Conservation (phyloP, 2,329 filamentous ascomycete species). For the Nectriaceae sp. region DNA sequence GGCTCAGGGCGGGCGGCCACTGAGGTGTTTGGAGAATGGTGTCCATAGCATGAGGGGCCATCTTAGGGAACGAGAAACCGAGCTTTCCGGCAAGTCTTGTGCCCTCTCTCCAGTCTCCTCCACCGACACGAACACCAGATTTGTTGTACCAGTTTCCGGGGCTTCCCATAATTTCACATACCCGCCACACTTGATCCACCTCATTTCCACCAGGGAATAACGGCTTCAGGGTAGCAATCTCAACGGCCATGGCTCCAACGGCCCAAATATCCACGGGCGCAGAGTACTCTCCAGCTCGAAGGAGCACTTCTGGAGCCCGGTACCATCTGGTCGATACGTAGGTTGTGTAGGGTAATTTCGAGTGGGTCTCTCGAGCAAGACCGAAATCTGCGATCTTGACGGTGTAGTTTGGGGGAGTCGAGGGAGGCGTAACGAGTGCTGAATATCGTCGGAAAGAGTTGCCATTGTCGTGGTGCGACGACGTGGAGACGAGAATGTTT, state of each 20-base stretch:
- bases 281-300: constrained; percentile 94
- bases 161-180: constrained; percentile 99
- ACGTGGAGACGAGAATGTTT: constrained; percentile 96
- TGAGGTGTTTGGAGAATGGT: constrained; percentile 87
- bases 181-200: constrained; percentile 97
- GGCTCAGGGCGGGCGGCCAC: constrained; percentile 84
- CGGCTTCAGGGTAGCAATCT: constrained; percentile 94
- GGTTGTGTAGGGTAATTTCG: constrained; percentile 93
- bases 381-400: constrained; percentile 99
- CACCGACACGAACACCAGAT: constrained; percentile 80
- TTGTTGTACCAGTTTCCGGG: constrained; percentile 98
- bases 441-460: constrained; percentile 94
- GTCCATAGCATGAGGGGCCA: constrained; percentile 96
- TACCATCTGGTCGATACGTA: constrained; percentile 99
- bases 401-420: constrained; percentile 89
- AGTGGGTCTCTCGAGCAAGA: constrained; percentile 94
- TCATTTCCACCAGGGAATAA: constrained; percentile 97
- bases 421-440: constrained; percentile 87
- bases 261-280: constrained; percentile 99
- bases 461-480: constrained; percentile 75
- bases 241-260: constrained; percentile 96
- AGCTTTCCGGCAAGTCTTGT: constrained; percentile 91
- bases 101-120: constrained; percentile 96
- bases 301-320: constrained; percentile 88
- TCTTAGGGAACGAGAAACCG: constrained; percentile 98